Evolutionary conservation across 805 yeast genomes (phyloP), one percentile per base, ranked within the genome.

Genomic region (Monosporozyma aquatica): DNA sequence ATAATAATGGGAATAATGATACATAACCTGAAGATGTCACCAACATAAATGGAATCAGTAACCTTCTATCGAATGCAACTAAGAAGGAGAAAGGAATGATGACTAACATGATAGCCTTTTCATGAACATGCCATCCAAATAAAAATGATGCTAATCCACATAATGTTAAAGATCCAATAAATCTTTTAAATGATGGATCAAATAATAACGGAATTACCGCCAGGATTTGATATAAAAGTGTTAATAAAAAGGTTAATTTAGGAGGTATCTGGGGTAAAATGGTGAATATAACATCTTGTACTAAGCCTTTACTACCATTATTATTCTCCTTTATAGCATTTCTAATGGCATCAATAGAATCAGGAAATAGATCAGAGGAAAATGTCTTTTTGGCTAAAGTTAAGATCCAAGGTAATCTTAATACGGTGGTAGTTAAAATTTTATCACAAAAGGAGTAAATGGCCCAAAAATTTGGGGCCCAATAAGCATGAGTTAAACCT

Each of bases 401-500:
- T 10, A 75, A 69, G 41, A 78, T 62, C 44, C 74, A 72, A 17
- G 75, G 73, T 9, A 69, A 38, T 45, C 38, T 55, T 37, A 48
- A 51, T 43, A 56, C 44, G 36, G 52, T 44, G 42, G 71, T 70
- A 14, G 82, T 71, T 44, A 87, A 67, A 0, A 80, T 55, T 44
- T 95, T 71, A 62, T 92, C 99, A 11, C 72, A 46, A 49, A 85
- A 82, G 2, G 97, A 84, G 62, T 92, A 92, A 8, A 90, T 53
- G 0, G 98, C 96, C 99, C 99, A 92, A 37, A 87, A 68, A 55
- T 92, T 92, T 13, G 99, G 97, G 1, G 98, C 97, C 97, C 98
- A 92, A 65, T 92, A 92, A 0, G 97, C 96, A 64, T 92, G 98
- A 4, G 97, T 92, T 28, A 92, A 70, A 1, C 97, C 97, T 58